Evolutionary conservation across 768 basidiomycete species (phyloP), one percentile per base, ranked within the genome.

Genomic region (Kockovaella imperatae): DNA sequence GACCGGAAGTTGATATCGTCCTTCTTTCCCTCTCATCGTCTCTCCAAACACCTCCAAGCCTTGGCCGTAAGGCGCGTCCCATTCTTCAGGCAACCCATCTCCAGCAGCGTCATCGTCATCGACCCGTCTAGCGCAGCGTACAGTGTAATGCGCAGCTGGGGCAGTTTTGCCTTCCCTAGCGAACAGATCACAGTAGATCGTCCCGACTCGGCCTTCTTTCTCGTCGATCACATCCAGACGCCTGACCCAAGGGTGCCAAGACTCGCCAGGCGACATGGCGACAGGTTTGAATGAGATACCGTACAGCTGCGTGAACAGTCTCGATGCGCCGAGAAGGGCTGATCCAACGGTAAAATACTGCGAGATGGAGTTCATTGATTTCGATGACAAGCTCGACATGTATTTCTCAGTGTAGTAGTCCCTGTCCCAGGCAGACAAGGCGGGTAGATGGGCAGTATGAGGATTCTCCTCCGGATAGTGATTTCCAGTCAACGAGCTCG

Each of bases 61-160:
- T 11, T 59, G 56, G 31, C 57, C 61, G 26, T 47, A 54, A 3
- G 30, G 38, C 35, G 46, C 52, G 47, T 54, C 58, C 64, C 58
- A 65, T 3, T 45, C 59, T 6, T 40, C 28, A 3, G 50, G 40
- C 7, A 81, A 72, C 3, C 53, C 49, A 68, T 97, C 91, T 0
- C 79, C 79, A 0, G 61, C 68, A 47, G 79, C 77, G 67, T 96
- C 87, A 57, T 99, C 95, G 51, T 95, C 82, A 57, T 99, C 95
- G 2, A 86, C 83, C 38, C 95, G 75, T 40, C 95, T 75, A 3
- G 89, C 93, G 72, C 95, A 97, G 3, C 90, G 80, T 21, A 99
- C 89, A 5, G 95, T 97, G 70, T 96, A 99, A 71, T 99, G 95
- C 1, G 95, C 95, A 0, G 95, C 90, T 3, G 90, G 88, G 39